Evolutionary conservation across 805 yeast species (phyloP).

Genomic region (Candida coquimbonensis): DNA sequence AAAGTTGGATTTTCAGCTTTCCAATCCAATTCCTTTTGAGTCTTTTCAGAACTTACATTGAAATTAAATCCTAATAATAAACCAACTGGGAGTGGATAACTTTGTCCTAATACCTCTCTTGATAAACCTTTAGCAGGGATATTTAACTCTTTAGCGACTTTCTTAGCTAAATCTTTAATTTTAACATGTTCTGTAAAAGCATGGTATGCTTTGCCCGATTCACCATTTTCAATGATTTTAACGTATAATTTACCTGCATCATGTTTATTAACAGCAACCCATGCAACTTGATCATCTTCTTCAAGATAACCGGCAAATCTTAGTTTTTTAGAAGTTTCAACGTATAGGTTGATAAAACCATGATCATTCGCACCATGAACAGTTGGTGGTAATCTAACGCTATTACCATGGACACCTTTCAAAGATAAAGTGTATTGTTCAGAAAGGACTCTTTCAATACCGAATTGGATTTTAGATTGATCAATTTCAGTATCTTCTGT

Average conservation of each 20-base stretch:
- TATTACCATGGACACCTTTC: constrained; percentile 22
- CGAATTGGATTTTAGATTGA: background rate
- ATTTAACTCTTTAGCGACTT: constrained; percentile 17
- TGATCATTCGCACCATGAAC: constrained; percentile 28
- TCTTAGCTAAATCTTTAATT: constrained; percentile 23
- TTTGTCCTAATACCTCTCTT: background rate
- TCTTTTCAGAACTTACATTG: background rate
- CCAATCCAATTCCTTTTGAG: constrained; percentile 20
- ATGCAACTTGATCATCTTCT: constrained; percentile 12
- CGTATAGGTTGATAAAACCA: constrained; percentile 19
- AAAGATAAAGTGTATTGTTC: constrained; percentile 14
- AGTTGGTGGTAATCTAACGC: constrained; percentile 17
- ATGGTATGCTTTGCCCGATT: constrained; percentile 22
- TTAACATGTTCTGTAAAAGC: constrained; percentile 21
- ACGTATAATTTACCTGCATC: constrained; percentile 29
- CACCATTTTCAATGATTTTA: constrained; percentile 22
- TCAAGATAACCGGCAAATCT: constrained; percentile 24
- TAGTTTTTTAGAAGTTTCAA: constrained; percentile 23
- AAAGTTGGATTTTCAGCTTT: constrained; percentile 16
- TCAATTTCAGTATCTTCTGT: background rate
- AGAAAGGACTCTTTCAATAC: constrained; percentile 8
- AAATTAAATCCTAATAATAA: constrained; percentile 7
- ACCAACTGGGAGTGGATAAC: background rate
- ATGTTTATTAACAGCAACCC: constrained; percentile 26
- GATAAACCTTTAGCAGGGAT: constrained; percentile 15